These are phyloP conservation scores for Funneliformis geosporum DNA, from an alignment of 192 early-diverging fungal species.

Conservation along the genomic window DNA sequence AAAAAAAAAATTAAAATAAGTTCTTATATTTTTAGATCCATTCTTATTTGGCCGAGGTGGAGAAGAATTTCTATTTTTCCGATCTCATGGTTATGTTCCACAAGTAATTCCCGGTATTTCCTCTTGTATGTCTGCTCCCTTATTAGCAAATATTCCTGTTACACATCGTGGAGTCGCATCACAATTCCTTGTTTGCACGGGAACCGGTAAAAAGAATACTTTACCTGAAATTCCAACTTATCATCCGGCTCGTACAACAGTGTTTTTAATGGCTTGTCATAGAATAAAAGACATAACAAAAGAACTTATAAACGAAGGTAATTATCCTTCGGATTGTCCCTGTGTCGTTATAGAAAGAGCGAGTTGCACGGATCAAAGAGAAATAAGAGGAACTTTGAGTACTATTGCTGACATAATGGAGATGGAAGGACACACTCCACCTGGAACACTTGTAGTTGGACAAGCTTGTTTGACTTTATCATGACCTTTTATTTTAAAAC, in stretches of 20 bases:
- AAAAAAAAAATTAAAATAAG: no score
- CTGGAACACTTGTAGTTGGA: conserved; percentile 81
- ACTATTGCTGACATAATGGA: conserved; percentile 67
- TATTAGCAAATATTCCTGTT: conserved; percentile 77
- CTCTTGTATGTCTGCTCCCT: conserved; percentile 73
- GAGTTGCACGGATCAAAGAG: conserved; percentile 73
- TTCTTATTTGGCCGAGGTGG: conserved; percentile 93
- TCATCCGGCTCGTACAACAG: conserved; percentile 66
- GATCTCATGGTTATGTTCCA: conserved; percentile 66
- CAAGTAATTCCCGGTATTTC: conserved; percentile 77
- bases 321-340: conserved; percentile 71
- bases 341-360: conserved; percentile 85
- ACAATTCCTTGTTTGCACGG: conserved; percentile 80
- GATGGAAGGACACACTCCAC: conserved; percentile 67
- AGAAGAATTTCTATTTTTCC: conserved; percentile 83
- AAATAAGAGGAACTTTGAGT: conserved; percentile 65
- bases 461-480: conserved; percentile 43
- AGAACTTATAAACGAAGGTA: conserved; percentile 52
- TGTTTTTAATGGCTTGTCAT: conserved; percentile 85
- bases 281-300: conserved; percentile 61
- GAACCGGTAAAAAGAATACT: conserved; percentile 71
- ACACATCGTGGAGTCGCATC: conserved; percentile 87
- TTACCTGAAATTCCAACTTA: conserved; percentile 79
- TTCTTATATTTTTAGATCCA: conserved; percentile 58
- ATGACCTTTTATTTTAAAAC: no score